Evolutionary conservation across 345 rosid genomes (phyloP), one percentile per base, ranked within the genome.

Genomic region (Acer saccharum): DNA sequence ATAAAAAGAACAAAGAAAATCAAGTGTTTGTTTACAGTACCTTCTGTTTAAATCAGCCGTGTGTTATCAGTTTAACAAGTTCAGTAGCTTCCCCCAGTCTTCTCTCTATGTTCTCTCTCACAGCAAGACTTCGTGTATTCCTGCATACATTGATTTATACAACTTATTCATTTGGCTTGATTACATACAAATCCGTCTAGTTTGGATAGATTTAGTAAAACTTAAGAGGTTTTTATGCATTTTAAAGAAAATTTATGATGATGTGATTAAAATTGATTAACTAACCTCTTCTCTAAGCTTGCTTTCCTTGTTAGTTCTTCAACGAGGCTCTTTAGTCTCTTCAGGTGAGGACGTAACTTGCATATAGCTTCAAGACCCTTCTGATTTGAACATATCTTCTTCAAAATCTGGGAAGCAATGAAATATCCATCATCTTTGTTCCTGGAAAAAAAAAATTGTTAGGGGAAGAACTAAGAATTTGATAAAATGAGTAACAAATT

Each of bases 401-500:
- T 91, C 84, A 93, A 50, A 75, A 94, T 83, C 70, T 88, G 90
- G 43, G 90, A 81, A 64, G 95, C 97, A 65, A 91, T 87, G 80
- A 92, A 96, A 75, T 84, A 92, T 17, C 92, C 93, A 71, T 93
- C 94, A 69, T 95, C 99, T 84, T 92, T 94, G 90, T 90, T 96
- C 92, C 99, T 95, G 86, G 58, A 74, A 82, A 76, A 25, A n/a
- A 76, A 32, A n/a, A 20, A 5, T 48, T 23, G 7, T 46, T 2
- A 35, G 10, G 58, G 44, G 7, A 21, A 10, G 43, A 54, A 66
- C 9, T 65, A 4, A 65, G 23, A 35, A 35, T 0, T 35, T 35
- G 39, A 35, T 50, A 14, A n/a, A 10, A 48, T 6, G 3, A 0
- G 0, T 74, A 74, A 21, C 11, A 75, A n/a, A 27, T 29, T 12